Percentiles rank a stretch among this genome's conserved stretches.
Evolutionary conservation across 2,329 filamentous ascomycete genomes (phyloP).

Genomic region (Rasamsonia emersonii): DNA sequence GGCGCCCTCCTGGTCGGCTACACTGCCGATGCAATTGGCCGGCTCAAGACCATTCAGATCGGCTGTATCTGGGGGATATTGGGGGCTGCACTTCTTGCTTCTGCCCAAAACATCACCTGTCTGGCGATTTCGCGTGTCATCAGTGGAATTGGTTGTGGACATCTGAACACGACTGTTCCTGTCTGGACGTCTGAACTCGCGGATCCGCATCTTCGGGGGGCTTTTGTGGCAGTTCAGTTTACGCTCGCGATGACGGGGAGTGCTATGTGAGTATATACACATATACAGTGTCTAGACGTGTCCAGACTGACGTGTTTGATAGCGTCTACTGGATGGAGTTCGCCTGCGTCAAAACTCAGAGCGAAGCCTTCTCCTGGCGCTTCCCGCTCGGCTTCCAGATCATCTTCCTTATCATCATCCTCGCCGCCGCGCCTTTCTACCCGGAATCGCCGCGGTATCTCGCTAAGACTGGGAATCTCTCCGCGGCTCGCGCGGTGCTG

Average conservation of each 20-base stretch:
- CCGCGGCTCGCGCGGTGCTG: conserved; percentile 28
- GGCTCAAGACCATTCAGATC: conserved; percentile 17
- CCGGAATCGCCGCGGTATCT: conserved; percentile 30
- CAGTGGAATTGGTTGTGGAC: conserved; percentile 19
- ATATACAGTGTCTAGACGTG: neutral
- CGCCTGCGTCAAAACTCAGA: conserved; percentile 16
- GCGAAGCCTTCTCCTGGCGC: conserved; percentile 54
- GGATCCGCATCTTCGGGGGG: conserved; percentile 16
- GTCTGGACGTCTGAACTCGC: conserved; percentile 21
- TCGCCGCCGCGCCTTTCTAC: conserved; percentile 23
- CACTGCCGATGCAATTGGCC: conserved; percentile 18
- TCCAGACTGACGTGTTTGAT: conserved; percentile 1
- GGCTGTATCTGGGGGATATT: conserved; percentile 19
- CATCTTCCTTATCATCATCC: no score
- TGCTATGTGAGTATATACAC: conserved; percentile 4
- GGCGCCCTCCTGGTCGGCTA: conserved; percentile 17
- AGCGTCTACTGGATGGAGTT: conserved; percentile 24
- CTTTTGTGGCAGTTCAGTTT: conserved; percentile 19
- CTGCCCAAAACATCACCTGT: conserved; percentile 17
- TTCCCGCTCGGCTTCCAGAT: conserved; percentile 51
- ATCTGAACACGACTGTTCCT: conserved; percentile 18
- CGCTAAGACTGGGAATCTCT: conserved; percentile 27
- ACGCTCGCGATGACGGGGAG: conserved; percentile 13
- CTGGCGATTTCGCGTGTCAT: conserved; percentile 17
- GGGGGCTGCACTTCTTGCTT: conserved; percentile 14